phyloP scores from a whole-genome alignment of 140 eudicot genomes.

The Erigeron philadelphicus region DNA sequence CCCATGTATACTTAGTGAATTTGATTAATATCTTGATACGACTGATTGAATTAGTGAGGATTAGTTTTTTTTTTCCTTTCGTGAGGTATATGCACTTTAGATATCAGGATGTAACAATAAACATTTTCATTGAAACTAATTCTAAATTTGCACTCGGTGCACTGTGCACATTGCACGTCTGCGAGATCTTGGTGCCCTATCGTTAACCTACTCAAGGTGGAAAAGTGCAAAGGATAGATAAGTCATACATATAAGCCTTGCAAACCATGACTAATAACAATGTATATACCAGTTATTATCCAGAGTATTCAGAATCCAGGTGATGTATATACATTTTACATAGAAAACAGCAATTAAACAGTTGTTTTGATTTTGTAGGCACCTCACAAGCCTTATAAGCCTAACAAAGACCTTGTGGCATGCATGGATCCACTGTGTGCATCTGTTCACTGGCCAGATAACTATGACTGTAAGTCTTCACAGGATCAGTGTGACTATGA shows the following conservation, averaged over 20 bases:
- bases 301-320: constrained; percentile 10
- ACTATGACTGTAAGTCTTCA: constrained; percentile 38
- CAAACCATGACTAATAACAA: constrained; percentile 8
- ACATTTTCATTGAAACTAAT: too few species aligned
- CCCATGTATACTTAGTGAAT: too few species aligned
- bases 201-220: background rate
- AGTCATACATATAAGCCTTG: constrained; percentile 5
- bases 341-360: background rate
- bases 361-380: constrained; percentile 42
- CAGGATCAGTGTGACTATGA: constrained; percentile 76
- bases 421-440: constrained; percentile 69
- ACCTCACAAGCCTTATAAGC: constrained; percentile 83
- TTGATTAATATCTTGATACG: too few species aligned
- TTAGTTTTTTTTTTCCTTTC: too few species aligned
- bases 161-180: too few species aligned
- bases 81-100: too few species aligned
- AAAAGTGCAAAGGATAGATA: background rate
- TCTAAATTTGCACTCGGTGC: too few species aligned
- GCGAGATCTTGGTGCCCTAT: background rate
- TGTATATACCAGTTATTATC: background rate
- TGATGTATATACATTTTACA: background rate
- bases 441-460: constrained; percentile 54
- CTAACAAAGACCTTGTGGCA: constrained; percentile 48
- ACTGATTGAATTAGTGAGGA: too few species aligned
- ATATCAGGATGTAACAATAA: too few species aligned